Evolutionary conservation across 1,284 basidiomycete genomes (phyloP), one percentile per base, ranked within the genome.

Genomic region (Cryptococcus amylolentus): DNA sequence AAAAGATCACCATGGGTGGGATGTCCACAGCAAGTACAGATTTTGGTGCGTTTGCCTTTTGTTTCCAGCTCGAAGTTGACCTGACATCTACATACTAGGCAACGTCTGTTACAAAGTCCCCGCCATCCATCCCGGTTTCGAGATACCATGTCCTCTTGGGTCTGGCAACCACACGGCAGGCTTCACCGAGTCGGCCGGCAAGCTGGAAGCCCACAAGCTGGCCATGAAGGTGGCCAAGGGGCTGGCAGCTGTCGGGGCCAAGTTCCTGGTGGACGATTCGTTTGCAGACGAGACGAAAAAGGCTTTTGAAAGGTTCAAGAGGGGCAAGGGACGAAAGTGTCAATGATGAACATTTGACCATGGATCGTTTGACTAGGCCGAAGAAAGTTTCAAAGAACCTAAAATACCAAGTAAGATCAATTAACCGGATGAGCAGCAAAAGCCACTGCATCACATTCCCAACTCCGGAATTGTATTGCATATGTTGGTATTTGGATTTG

Each of bases 151-250:
- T 8, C 60, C 60, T 10, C 31, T 38, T 16, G 63, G 63, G 20
- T 53, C 61, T 13, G 51, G 51, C 40, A 70, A 70, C 55, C 68
- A 70, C 54, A 70, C 68, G 9, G 52, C 54, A 40, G 68, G 61
- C 20, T 69, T 69, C 40, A 52, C 65, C 18, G 61, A 52, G 20
- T 61, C 60, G 4, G 65, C 69, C 4, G 63, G 62, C 13, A 67
- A 57, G 18, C 56, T 54, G 14, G 70, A 67, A 57, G 64, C 67
- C 10, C 65, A 77, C 66, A 37, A 55, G 40, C 55, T 65, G 16
- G 60, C 69, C 8, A 68, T 76, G 54, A 66, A 73, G 47, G 74
- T 72, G 1, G 67, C 76, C 9, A 69, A 72, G 44, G 76, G 69
- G 0, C 68, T 79, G 47, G 69, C 72, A 4, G 63, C 72, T 5